A percentile compares a stretch with the other conserved stretches of the same genome.
phyloP scores from a whole-genome alignment of 306 rosid genomes.

The Sphenostylis stenocarpa region DNA sequence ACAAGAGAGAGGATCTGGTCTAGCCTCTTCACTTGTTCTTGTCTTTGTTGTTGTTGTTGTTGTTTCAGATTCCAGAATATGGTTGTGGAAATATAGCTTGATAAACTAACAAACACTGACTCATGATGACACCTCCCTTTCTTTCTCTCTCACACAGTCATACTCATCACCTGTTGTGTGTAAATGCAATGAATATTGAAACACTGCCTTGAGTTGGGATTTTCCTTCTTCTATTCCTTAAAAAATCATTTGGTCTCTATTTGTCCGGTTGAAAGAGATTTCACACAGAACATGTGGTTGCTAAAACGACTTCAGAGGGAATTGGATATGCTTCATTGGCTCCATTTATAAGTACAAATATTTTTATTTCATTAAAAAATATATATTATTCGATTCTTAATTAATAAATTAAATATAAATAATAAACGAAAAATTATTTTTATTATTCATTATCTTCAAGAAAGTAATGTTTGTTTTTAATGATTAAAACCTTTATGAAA shows the following conservation, averaged over 20 bases:
- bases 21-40: conserved; percentile 39
- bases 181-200: conserved; percentile 5
- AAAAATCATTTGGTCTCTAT: conserved; percentile 39
- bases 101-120: conserved; percentile 31
- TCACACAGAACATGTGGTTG: conserved; percentile 48
- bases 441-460: neutral
- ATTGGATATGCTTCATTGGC: conserved; percentile 36
- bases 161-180: neutral
- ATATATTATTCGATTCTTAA: too few relatives aligned
- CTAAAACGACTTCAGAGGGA: neutral
- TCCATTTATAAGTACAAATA: neutral
- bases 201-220: neutral
- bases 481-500: too few relatives aligned
- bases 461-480: too few relatives aligned
- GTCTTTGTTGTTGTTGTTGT: conserved; percentile 38
- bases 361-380: neutral
- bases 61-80: conserved; percentile 39
- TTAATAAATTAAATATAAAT: too few relatives aligned
- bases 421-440: too few relatives aligned
- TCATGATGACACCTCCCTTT: conserved; percentile 23
- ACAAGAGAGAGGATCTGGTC: conserved; percentile 3
- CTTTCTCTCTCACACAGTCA: neutral
- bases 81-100: too few relatives aligned
- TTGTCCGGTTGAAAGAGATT: conserved; percentile 46
- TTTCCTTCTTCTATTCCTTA: conserved; percentile 6